phyloP scores from a whole-genome alignment of 352 stramenopile genomes.

The Globisporangium viniferum region DNA sequence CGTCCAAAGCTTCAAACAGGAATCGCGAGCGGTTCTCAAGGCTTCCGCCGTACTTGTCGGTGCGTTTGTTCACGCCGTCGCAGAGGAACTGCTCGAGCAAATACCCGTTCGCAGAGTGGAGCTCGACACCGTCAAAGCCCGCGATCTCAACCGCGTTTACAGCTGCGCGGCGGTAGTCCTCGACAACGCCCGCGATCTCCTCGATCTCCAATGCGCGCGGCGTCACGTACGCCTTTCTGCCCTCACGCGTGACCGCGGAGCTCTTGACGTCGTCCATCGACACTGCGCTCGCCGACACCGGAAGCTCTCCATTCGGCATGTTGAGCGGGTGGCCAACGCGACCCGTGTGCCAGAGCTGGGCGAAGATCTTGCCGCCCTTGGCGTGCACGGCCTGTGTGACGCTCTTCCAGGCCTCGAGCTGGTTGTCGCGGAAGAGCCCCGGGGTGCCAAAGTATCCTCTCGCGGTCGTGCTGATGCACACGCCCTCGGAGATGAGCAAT shows the following conservation, averaged over 20 bases:
- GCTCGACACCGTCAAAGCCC: conserved; percentile 87
- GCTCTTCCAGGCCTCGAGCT: conserved; percentile 53
- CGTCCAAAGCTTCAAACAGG: conserved; percentile 52
- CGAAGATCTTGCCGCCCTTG: conserved; percentile 72
- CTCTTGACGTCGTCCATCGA: conserved; percentile 17
- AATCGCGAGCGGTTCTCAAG: conserved; percentile 70
- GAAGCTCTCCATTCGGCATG: conserved; percentile 46
- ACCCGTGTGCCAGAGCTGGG: conserved; percentile 87
- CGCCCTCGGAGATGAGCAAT: conserved; percentile 61
- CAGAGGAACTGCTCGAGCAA: conserved; percentile 86
- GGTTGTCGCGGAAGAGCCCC: conserved; percentile 43
- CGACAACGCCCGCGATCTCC: conserved; percentile 55
- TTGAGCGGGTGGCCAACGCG: conserved; percentile 58
- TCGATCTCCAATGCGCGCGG: conserved; percentile 53
- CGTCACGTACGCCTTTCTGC: conserved; percentile 27
- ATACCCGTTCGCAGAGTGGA: conserved; percentile 88
- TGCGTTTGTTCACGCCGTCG: conserved; percentile 54
- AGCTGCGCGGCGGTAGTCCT: conserved; percentile 58
- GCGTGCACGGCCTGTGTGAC: conserved; percentile 69
- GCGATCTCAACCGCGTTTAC: conserved; percentile 47
- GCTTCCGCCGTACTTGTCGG: conserved; percentile 73
- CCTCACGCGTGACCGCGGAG: conserved; percentile 21
- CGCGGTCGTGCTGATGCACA: conserved; percentile 41
- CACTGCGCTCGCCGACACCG: conserved; percentile 41
- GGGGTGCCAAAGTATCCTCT: conserved; percentile 42